phyloP scores from a whole-genome alignment of 2,329 filamentous ascomycete genomes.

The Colletotrichum echinochloae region DNA sequence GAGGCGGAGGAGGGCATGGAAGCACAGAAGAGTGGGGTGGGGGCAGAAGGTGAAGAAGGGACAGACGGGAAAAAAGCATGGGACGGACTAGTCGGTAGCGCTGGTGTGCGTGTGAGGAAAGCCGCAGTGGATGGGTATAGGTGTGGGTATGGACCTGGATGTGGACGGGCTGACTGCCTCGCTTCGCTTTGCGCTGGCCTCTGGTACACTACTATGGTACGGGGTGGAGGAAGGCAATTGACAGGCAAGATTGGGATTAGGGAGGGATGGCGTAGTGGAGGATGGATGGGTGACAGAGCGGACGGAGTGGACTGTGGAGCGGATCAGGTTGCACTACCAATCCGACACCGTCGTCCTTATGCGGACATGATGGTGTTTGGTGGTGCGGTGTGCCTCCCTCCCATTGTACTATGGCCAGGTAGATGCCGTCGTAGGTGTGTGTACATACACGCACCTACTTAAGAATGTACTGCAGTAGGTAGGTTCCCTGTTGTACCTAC shows the following conservation, averaged over 20 bases:
- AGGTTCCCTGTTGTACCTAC: not conserved
- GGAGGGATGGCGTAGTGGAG: slow-evolving; percentile 9
- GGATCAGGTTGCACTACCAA: slow-evolving; percentile 30
- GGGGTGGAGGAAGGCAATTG: slow-evolving; percentile 9
- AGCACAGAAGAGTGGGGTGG: not conserved
- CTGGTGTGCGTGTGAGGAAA: slow-evolving; percentile 17
- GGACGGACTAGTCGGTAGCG: slow-evolving; percentile 39
- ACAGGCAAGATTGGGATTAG: slow-evolving; percentile 6
- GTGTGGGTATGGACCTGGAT: slow-evolving; percentile 6
- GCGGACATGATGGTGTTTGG: not conserved
- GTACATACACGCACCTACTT: not conserved
- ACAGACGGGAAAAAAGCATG: slow-evolving; percentile 16
- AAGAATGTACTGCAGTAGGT: too few relatives aligned
- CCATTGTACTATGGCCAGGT: not conserved
- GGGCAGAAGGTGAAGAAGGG: slow-evolving; percentile 1
- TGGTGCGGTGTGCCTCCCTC: not conserved
- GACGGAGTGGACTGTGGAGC: slow-evolving; percentile 32
- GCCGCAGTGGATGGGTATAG: slow-evolving; percentile 16
- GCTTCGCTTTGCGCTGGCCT: slow-evolving; percentile 15
- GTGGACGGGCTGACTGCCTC: slow-evolving; percentile 18
- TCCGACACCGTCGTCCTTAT: slow-evolving; percentile 10
- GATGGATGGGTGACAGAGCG: slow-evolving; percentile 2
- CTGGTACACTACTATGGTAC: slow-evolving; percentile 7
- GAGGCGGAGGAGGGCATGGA: not conserved
- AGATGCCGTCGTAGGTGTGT: not conserved